phyloP scores from a whole-genome alignment of 2,329 filamentous ascomycete species.

The Chrysosporium keratinophilum region DNA sequence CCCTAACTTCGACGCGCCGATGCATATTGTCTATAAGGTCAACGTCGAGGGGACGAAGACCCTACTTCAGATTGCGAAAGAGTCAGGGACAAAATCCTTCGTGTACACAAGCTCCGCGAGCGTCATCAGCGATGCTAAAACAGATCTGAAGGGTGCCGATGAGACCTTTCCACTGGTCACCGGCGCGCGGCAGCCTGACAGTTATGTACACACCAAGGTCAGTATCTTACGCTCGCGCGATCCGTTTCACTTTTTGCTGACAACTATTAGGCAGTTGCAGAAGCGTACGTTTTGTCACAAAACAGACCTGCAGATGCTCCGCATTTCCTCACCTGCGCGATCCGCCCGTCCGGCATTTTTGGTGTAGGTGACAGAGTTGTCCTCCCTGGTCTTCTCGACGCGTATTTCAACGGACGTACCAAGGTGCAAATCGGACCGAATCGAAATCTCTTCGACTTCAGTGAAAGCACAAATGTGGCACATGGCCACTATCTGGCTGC shows the following conservation, averaged over 20 bases:
- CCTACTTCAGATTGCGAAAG: constrained; percentile 52
- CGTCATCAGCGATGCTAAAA: constrained; percentile 61
- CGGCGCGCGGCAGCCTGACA: constrained; percentile 39
- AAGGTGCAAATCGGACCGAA: constrained; percentile 61
- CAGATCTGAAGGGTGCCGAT: constrained; percentile 71
- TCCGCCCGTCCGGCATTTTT: constrained; percentile 72
- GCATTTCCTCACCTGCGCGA: constrained; percentile 55
- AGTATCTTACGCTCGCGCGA: constrained; percentile 19
- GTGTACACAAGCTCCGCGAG: constrained; percentile 77
- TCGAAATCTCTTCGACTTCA: constrained; percentile 52
- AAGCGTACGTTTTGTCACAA: constrained; percentile 53
- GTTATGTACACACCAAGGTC: too few species aligned
- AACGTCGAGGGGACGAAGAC: constrained; percentile 70
- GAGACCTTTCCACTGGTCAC: constrained; percentile 69
- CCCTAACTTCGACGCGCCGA: constrained; percentile 34
- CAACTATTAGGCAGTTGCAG: constrained; percentile 53
- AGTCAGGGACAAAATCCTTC: constrained; percentile 50
- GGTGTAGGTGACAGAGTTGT: constrained; percentile 57
- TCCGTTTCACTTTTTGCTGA: background rate
- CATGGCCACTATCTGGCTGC: constrained; percentile 69
- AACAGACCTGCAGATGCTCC: constrained; percentile 34
- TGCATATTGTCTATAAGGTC: constrained; percentile 57
- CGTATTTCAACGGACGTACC: constrained; percentile 56
- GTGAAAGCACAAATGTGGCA: constrained; percentile 51
- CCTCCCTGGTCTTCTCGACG: constrained; percentile 30